Evolutionary conservation across 768 basidiomycete species (phyloP), one percentile per base, ranked within the genome.

Genomic region (Pleurotus citrinopileatus): DNA sequence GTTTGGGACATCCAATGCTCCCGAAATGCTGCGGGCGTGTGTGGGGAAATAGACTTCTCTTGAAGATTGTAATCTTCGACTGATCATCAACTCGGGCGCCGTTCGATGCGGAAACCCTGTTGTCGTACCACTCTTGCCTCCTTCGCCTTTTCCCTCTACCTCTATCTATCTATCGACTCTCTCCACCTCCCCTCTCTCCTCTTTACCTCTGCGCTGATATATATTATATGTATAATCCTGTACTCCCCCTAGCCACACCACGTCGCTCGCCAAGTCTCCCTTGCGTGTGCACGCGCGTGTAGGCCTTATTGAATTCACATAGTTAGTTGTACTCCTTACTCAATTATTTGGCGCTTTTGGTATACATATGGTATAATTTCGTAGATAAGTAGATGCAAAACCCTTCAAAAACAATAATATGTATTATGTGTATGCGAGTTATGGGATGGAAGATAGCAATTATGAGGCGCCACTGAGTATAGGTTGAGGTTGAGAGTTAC

Each of bases 151-250:
- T n/a, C n/a, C 29, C 29, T 32, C 29, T 32, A 6, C 29, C 13
- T 13, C 29, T 32, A 6, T 6, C 7, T 13, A 6, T 6, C 13
- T 6, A 6, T 32, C 13, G 29, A 6, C 29, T 32, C 29, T 32
- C 29, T 6, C 29, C 7, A 6, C 13, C 29, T 6, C 29, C 7
- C 29, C 13, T 32, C 29, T 32, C n/a, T 6, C 29, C 29, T 6
- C 26, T n/a, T 28, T 47, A 47, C 28, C 25, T 29, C 45, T 26
- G 45, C n/a, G n/a, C n/a, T n/a, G 45, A 47, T 44, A 47, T 32
- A 6, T 29, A 47, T 47, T 32, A 25, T 28, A 47, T 47, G 45
- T 47, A 47, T 47, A 47, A 47, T 47, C 45, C 19, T 47, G 45
- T 47, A 47, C 26, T n/a, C n/a, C n/a, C n/a, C n/a, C n/a, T n/a